Conservation (phyloP, 1,284 basidiomycete genomes). For the Exobasidium rhododendri region DNA sequence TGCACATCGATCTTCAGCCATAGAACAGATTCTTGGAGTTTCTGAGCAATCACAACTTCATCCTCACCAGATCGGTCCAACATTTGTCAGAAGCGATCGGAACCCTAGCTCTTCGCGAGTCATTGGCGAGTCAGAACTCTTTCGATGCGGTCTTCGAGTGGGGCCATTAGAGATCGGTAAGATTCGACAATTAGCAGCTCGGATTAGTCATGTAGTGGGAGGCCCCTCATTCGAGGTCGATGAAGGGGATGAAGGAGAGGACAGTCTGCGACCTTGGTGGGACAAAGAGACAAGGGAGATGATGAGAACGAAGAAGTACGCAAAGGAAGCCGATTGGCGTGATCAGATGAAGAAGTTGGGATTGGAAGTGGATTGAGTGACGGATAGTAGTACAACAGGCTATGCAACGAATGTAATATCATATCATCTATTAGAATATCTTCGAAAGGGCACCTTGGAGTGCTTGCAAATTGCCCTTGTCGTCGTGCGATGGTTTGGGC, state of each 20-base stretch:
- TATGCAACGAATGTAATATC: neutral
- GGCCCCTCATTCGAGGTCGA: constrained; percentile 24
- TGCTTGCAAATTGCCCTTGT: neutral
- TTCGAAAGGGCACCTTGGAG: constrained; percentile 9
- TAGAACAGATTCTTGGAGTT: constrained; percentile 52
- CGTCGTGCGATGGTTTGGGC: neutral
- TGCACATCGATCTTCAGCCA: constrained; percentile 42
- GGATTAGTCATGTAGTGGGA: constrained; percentile 27
- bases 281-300: constrained; percentile 23
- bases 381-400: neutral
- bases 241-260: constrained; percentile 8
- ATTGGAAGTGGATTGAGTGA: constrained; percentile 23
- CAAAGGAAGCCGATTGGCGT: constrained; percentile 31
- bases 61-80: constrained; percentile 21
- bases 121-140: constrained; percentile 50
- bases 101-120: constrained; percentile 20
- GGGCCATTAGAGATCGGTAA: constrained; percentile 39
- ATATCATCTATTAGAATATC: constrained; percentile 8
- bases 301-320: constrained; percentile 25
- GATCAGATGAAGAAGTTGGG: constrained; percentile 33
- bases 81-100: constrained; percentile 6
- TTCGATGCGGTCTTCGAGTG: constrained; percentile 46
- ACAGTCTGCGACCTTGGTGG: constrained; percentile 3
- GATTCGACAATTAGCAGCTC: constrained; percentile 43
- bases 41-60: constrained; percentile 23